Evolutionary conservation across 1,284 basidiomycete genomes (phyloP).

Genomic region (Cryptococcus wingfieldii): DNA sequence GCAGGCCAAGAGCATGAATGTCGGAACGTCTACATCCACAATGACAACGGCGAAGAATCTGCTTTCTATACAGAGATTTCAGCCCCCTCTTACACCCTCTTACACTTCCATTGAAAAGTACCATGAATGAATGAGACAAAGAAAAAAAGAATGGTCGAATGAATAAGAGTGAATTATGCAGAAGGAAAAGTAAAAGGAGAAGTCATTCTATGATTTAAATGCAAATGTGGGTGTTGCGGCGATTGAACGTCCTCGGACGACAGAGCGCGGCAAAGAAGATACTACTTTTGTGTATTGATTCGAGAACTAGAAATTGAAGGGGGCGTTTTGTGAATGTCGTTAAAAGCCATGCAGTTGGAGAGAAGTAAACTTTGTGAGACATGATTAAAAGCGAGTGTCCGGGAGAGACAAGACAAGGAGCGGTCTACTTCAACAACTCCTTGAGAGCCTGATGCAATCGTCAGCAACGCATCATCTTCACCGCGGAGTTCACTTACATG

Average conservation of each 20-base stretch:
- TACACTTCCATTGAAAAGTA: neutral
- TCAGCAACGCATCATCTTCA: neutral
- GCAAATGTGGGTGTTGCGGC: conserved; percentile 21
- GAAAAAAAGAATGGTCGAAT: neutral
- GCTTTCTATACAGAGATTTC: no score
- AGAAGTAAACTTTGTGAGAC: neutral
- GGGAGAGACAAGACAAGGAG: neutral
- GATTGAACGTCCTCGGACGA: conserved; percentile 43
- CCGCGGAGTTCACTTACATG: conserved; percentile 46
- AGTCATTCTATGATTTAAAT: conserved; percentile 7
- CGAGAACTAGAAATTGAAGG: neutral
- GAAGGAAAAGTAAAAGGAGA: neutral
- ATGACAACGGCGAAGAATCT: neutral
- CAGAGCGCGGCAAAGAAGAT: conserved; percentile 41
- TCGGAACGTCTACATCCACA: neutral
- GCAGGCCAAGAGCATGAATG: neutral
- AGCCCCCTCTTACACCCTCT: no score
- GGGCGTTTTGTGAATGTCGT: conserved; percentile 2
- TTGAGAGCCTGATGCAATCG: conserved; percentile 24
- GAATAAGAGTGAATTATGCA: neutral
- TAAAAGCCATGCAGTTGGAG: conserved; percentile 10
- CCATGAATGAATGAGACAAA: neutral
- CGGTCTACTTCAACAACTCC: conserved; percentile 25
- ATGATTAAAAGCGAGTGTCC: neutral
- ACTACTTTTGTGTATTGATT: conserved; percentile 6